A percentile compares a stretch with the other conserved stretches of the same genome.
Conservation (phyloP, 1,139 yeast genomes). For the Saccharomyces uvarum region DNA sequence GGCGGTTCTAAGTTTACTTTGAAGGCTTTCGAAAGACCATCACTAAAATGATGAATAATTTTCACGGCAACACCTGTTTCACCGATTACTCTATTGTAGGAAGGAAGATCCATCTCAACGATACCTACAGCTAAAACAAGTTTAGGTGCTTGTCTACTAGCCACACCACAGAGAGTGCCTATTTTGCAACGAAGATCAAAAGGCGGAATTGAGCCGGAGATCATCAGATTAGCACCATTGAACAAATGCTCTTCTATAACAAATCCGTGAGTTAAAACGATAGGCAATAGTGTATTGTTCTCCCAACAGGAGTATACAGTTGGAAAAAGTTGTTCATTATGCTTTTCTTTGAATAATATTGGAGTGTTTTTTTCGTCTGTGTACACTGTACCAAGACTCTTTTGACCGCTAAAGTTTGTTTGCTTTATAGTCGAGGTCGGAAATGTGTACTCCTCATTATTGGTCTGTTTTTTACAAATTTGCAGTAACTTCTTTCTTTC, state of each 20-base stretch:
- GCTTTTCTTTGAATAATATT: slow-evolving; percentile 53
- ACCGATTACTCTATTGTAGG: slow-evolving; percentile 42
- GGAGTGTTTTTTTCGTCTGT: slow-evolving; percentile 61
- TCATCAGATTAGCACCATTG: slow-evolving; percentile 85
- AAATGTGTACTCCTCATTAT: slow-evolving; percentile 43
- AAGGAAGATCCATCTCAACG: slow-evolving; percentile 46
- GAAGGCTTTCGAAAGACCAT: slow-evolving; percentile 42
- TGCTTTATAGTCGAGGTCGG: slow-evolving; percentile 59
- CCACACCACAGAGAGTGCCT: slow-evolving; percentile 67
- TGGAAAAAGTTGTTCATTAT: slow-evolving; percentile 55
- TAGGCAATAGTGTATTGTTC: slow-evolving; percentile 57
- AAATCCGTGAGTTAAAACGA: slow-evolving; percentile 61
- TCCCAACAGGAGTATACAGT: slow-evolving; percentile 69
- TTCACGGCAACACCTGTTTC: slow-evolving; percentile 62
- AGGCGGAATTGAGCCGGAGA: slow-evolving; percentile 82
- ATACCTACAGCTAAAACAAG: slow-evolving; percentile 72
- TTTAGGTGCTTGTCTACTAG: slow-evolving; percentile 50
- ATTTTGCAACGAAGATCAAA: slow-evolving; percentile 42
- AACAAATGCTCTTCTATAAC: slow-evolving; percentile 51
- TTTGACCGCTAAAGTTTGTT: slow-evolving; percentile 53
- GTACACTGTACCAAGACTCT: slow-evolving; percentile 53
- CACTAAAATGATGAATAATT: slow-evolving; percentile 48
- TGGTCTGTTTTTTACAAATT: slow-evolving; percentile 38
- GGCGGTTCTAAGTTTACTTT: slow-evolving; percentile 43
- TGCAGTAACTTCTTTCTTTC: slow-evolving; percentile 60